Percentiles rank a stretch among this genome's conserved stretches.
Evolutionary conservation across 192 early-diverging fungal genomes (phyloP).

Genomic region (Podila minutissima): DNA sequence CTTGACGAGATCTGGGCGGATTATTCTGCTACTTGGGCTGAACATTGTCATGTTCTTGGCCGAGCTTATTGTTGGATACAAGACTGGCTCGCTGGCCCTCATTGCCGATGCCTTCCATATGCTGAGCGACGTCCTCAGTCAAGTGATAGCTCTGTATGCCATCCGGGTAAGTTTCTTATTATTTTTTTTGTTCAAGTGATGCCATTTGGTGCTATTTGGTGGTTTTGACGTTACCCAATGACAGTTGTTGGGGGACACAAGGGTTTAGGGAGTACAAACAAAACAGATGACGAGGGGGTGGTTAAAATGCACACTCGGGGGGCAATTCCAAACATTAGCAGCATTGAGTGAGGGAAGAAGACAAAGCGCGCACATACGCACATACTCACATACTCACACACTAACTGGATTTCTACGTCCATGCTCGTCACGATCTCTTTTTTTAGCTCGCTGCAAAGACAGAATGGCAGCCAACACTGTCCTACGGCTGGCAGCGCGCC

Average conservation of each 20-base stretch:
- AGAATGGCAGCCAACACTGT: constrained; percentile 68
- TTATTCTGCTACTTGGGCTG: constrained; percentile 67
- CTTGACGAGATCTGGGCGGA: constrained; percentile 63
- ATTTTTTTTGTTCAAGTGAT: constrained; percentile 8
- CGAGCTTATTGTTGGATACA: constrained; percentile 84
- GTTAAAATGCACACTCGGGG: too few relatives aligned
- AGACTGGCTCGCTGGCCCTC: constrained; percentile 80
- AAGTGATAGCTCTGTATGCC: constrained; percentile 86
- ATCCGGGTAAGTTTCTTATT: constrained; percentile 59
- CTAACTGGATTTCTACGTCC: too few relatives aligned
- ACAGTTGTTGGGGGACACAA: too few relatives aligned
- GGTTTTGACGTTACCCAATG: too few relatives aligned
- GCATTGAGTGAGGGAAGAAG: too few relatives aligned
- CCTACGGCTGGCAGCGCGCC: constrained; percentile 92
- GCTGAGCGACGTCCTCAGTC: constrained; percentile 83
- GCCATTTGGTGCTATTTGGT: background rate
- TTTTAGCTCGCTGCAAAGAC: constrained; percentile 69
- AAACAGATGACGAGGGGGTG: too few relatives aligned
- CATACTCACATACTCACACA: too few relatives aligned
- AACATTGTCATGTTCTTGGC: constrained; percentile 78
- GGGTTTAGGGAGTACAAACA: too few relatives aligned
- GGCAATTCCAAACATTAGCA: too few relatives aligned
- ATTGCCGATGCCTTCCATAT: constrained; percentile 96
- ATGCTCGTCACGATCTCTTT: background rate
- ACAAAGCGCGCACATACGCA: too few relatives aligned